Base-by-base conservation (phyloP, 805 yeast genomes). In the Ogataea henricii region DNA sequence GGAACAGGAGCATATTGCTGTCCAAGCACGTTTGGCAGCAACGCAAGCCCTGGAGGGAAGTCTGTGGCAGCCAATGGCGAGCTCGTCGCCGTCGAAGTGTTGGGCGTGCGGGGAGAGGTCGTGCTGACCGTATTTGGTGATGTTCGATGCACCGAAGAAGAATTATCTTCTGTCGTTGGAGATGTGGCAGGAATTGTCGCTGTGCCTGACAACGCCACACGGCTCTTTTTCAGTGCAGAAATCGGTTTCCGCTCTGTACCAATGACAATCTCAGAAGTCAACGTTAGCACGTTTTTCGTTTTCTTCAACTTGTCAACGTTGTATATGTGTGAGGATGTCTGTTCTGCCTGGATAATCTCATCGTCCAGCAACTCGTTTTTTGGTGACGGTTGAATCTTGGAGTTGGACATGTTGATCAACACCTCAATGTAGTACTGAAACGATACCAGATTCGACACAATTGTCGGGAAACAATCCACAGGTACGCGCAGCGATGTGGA, bases 371-470 rank as follows among this genome's bases (percentile, higher is more conserved):
- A 36, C 30, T 51, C 57, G 17, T 45, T 45, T 30, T 51, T 49
- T 25, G 47, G 58, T 1, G 50, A 42, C 8, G 43, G 40, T 26
- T 48, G 61, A n/a, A 56, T 20, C 43, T 55, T 56, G n/a, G 65
- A 55, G 18, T 85, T 88, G 2, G 91, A 82, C 35, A 91, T 67
- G 59, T 90, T 90, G n/a, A 87, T 81, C 47, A 89, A 74, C 2
- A 87, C 90, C 63, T 90, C 97, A 13, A 90, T 70, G 60, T 85
- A 87, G 63, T 91, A 90, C 60, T 87, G 92, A 65, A 90, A 90
- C 2, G 89, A 76, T 7, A 89, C 89, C 40, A 84, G 68, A 2
- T 81, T 81, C 43, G 87, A 79, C 14, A 79, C 74, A 12, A 89
- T 87, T 0, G 96, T 87, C 0, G 96, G 95, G 62, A 90, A 89